Conservation (phyloP, 805 yeast genomes). For the Ogataea allantospora region DNA sequence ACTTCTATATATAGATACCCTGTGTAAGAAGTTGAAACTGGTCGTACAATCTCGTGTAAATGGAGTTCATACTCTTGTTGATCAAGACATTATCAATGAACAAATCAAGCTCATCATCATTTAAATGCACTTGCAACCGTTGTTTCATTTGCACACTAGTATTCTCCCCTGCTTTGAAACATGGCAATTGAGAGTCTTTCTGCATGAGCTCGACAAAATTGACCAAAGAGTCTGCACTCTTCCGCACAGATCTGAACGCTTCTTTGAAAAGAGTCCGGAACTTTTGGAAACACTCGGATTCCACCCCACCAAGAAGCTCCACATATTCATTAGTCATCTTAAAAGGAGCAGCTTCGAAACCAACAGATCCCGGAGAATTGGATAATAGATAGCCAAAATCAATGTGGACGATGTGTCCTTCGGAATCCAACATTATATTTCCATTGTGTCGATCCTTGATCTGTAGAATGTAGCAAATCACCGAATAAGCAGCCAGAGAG, state of each 20-base stretch:
- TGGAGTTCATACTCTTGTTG: constrained; percentile 79
- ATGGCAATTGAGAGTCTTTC: constrained; percentile 83
- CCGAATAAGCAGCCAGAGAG: constrained; percentile 88
- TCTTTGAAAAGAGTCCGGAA: constrained; percentile 65
- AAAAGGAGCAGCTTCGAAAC: constrained; percentile 97
- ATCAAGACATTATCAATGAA: constrained; percentile 79
- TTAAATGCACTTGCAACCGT: constrained; percentile 73
- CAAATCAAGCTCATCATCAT: constrained; percentile 67
- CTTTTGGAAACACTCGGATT: constrained; percentile 54
- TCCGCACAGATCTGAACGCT: constrained; percentile 73
- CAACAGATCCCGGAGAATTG: constrained; percentile 95
- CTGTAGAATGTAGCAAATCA: constrained; percentile 85
- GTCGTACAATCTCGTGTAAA: constrained; percentile 89
- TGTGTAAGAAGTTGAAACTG: constrained; percentile 94
- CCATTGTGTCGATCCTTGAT: constrained; percentile 97
- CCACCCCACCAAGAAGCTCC: constrained; percentile 80
- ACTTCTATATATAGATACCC: constrained; percentile 72
- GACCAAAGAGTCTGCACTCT: constrained; percentile 69
- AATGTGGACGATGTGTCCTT: constrained; percentile 92
- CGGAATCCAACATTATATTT: constrained; percentile 92
- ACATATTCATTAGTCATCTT: constrained; percentile 87
- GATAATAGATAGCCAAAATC: constrained; percentile 93
- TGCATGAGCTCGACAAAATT: constrained; percentile 93
- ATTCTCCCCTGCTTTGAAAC: constrained; percentile 84
- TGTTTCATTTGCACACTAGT: constrained; percentile 78